phyloP scores from a whole-genome alignment of 23 red algal species.

The Gracilaria domingensis region DNA sequence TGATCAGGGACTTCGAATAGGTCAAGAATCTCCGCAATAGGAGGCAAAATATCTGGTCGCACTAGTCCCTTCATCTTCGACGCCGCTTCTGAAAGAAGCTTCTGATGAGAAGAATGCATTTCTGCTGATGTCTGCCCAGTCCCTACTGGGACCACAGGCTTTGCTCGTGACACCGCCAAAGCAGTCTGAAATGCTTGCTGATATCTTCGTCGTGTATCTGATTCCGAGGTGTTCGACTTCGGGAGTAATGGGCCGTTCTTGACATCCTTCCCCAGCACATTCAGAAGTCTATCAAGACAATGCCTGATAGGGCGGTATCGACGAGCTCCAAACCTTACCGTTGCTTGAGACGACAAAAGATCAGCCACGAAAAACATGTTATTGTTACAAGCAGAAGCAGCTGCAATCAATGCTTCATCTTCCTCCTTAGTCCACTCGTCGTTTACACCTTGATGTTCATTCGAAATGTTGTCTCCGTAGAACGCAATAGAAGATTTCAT shows the following conservation, averaged over 20 bases:
- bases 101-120: constrained; percentile 29
- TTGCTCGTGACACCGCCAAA: neutral
- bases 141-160: neutral
- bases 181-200: neutral
- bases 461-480: constrained; percentile 3
- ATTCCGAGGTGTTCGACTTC: constrained; percentile 7
- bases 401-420: constrained; percentile 33
- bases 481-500: constrained; percentile 27
- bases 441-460: constrained; percentile 13
- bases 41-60: neutral
- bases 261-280: constrained; percentile 20
- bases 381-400: constrained; percentile 14
- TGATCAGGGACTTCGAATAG: constrained; percentile 31
- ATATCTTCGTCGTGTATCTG: constrained; percentile 12
- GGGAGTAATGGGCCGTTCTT: constrained; percentile 27
- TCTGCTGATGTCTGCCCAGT: neutral
- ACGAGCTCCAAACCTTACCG: constrained; percentile 42
- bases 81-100: constrained; percentile 30
- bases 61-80: constrained; percentile 11
- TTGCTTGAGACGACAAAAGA: constrained; percentile 29
- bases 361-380: constrained; percentile 67
- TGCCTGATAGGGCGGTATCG: constrained; percentile 12
- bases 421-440: constrained; percentile 64
- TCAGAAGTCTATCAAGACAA: constrained; percentile 28
- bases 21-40: neutral